Evolutionary conservation across 352 stramenopile genomes (phyloP).

Genomic region (Phytopythium cucurbitacearum): DNA sequence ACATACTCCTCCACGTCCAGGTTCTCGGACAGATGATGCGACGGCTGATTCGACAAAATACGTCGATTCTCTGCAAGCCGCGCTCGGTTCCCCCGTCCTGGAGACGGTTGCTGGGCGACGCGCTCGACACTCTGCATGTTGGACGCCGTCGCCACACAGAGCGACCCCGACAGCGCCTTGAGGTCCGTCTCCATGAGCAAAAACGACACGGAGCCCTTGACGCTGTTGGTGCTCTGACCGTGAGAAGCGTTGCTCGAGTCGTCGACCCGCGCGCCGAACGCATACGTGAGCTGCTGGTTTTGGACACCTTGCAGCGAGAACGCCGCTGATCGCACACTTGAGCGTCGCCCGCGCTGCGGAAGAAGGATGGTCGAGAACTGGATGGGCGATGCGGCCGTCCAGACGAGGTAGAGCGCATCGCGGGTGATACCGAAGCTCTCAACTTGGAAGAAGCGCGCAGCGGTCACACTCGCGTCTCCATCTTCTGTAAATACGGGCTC

Average conservation of each 20-base stretch:
- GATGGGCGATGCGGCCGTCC: conserved; percentile 45
- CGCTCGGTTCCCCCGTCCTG: conserved; percentile 9
- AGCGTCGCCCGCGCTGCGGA: conserved; percentile 33
- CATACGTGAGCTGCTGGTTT: conserved; percentile 30
- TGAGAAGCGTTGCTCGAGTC: neutral
- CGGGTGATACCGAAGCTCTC: conserved; percentile 58
- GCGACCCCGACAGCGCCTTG: conserved; percentile 24
- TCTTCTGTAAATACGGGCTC: conserved; percentile 50
- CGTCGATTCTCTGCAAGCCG: neutral
- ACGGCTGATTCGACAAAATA: conserved; percentile 8
- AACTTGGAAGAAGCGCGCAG: conserved; percentile 44
- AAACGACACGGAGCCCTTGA: conserved; percentile 72
- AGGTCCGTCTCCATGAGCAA: conserved; percentile 41
- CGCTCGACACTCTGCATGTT: conserved; percentile 60
- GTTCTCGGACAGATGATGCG: conserved; percentile 29
- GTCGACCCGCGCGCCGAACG: conserved; percentile 52
- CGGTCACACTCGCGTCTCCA: conserved; percentile 5
- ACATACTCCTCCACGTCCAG: conserved; percentile 55
- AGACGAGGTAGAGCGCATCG: conserved; percentile 67
- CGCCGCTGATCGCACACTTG: conserved; percentile 41
- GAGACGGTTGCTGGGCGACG: neutral
- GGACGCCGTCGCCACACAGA: conserved; percentile 63
- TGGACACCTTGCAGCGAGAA: conserved; percentile 72
- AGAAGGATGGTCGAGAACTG: conserved; percentile 67
- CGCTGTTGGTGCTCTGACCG: conserved; percentile 30